These are phyloP conservation scores for Ambrosia trifida DNA, from an alignment of 129 eudicot genomes.

Conservation along the genomic window DNA sequence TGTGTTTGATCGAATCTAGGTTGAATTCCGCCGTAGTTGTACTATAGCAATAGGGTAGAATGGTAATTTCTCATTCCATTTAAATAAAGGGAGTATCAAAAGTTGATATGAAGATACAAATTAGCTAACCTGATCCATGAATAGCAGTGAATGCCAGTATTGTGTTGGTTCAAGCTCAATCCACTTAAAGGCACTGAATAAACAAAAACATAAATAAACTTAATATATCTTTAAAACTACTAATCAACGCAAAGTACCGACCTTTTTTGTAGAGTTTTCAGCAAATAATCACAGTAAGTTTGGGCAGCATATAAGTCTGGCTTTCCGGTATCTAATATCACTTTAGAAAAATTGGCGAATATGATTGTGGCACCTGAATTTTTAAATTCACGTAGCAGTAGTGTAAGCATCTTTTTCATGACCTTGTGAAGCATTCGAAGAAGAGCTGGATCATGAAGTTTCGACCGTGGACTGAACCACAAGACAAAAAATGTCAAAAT, in stretches of 20 bases:
- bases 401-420: constrained; percentile 87
- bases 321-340: constrained; percentile 88
- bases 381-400: constrained; percentile 77
- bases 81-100: neutral
- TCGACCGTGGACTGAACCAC: constrained; percentile 76
- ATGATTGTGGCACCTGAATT: constrained; percentile 86
- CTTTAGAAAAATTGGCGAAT: constrained; percentile 76
- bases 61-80: neutral
- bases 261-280: constrained; percentile 76
- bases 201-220: neutral
- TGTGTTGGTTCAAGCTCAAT: constrained; percentile 93
- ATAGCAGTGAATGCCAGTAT: constrained; percentile 89
- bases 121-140: constrained; percentile 89
- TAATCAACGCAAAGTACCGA: constrained; percentile 23
- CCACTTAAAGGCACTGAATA: constrained; percentile 83
- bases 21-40: constrained; percentile 95
- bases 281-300: constrained; percentile 87
- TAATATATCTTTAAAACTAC: neutral
- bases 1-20: constrained; percentile 43
- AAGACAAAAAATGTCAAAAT: constrained; percentile 22
- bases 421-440: constrained; percentile 95
- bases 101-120: neutral
- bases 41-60: constrained; percentile 38
- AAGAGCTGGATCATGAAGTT: constrained; percentile 93
- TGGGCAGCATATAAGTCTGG: constrained; percentile 78